These are phyloP conservation scores for Fusarium lateritium DNA, from an alignment of 2,329 filamentous ascomycete species.

Conservation along the genomic window DNA sequence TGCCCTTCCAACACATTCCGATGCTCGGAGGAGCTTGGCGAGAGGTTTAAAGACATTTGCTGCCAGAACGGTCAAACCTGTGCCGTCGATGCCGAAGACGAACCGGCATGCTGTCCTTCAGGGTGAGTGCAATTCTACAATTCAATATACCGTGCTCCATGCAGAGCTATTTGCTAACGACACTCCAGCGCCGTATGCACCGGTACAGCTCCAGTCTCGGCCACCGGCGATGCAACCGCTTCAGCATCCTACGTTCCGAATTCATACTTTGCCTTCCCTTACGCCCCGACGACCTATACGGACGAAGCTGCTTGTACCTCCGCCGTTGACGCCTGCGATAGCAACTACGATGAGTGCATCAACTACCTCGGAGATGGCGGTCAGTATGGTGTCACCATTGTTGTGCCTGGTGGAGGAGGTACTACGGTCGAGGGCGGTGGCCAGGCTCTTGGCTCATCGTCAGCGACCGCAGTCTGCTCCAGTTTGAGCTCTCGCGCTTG, in stretches of 20 bases:
- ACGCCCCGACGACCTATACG: constrained; percentile 66
- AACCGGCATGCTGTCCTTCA: constrained; percentile 68
- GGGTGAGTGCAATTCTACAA: constrained; percentile 57
- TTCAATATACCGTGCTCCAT: neutral
- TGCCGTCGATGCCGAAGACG: constrained; percentile 63
- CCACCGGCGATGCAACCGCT: constrained; percentile 55
- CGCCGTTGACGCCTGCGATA: constrained; percentile 66
- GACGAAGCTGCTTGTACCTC: constrained; percentile 67
- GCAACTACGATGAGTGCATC: constrained; percentile 69
- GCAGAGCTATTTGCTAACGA: constrained; percentile 28
- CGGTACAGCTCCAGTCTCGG: constrained; percentile 64
- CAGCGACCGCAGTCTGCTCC: constrained; percentile 69
- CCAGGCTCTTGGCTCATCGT: constrained; percentile 58
- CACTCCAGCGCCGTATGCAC: constrained; percentile 66
- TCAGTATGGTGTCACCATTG: constrained; percentile 68
- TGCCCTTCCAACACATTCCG: constrained; percentile 67
- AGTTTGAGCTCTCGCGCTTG: constrained; percentile 69
- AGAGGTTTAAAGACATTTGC: constrained; percentile 64
- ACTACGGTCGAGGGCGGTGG: constrained; percentile 64
- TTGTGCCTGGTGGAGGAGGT: constrained; percentile 67
- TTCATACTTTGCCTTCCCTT: constrained; percentile 72
- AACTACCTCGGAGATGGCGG: constrained; percentile 61
- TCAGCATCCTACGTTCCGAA: constrained; percentile 69
- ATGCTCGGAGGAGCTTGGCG: constrained; percentile 63
- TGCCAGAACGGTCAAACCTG: constrained; percentile 67